phyloP scores from a whole-genome alignment of 139 green algal genomes.

The Volvox africanus region DNA sequence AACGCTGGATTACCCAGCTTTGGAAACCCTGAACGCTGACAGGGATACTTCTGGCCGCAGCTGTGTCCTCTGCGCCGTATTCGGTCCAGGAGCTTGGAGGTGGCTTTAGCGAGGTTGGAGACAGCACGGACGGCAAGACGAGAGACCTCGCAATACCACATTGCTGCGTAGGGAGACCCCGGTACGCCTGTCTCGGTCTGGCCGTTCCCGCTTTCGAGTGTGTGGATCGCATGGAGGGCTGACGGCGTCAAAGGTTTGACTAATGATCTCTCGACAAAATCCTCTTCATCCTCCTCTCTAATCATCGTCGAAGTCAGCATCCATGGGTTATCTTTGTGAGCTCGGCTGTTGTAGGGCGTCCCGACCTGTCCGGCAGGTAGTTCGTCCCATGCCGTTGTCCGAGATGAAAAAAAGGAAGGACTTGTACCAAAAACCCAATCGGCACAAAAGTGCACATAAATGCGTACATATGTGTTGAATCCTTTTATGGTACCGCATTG shows the following conservation, averaged over 20 bases:
- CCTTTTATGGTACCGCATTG: too few relatives aligned
- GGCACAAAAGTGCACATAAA: too few relatives aligned
- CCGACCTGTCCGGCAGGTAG: not conserved
- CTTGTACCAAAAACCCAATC: too few relatives aligned
- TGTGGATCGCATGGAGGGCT: too few relatives aligned
- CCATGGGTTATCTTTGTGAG: not conserved
- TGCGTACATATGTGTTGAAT: too few relatives aligned
- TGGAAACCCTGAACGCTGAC: not conserved
- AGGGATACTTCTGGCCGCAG: not conserved
- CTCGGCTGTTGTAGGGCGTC: not conserved
- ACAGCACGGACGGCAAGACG: not conserved
- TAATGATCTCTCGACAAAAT: not conserved
- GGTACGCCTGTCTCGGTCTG: too few relatives aligned
- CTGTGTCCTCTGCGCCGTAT: not conserved
- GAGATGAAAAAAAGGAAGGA: too few relatives aligned
- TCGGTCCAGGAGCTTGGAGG: not conserved
- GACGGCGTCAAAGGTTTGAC: not conserved
- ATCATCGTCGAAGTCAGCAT: not conserved
- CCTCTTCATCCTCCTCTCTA: conserved; percentile 9
- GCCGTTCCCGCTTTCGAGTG: too few relatives aligned
- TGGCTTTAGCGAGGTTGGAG: not conserved
- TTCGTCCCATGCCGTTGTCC: too few relatives aligned
- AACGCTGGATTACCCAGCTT: too few relatives aligned
- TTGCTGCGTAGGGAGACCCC: too few relatives aligned
- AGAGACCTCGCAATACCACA: too few relatives aligned